A percentile compares a stretch with the other conserved stretches of the same genome.
Conservation (phyloP, 164 flowering plant species). For the Litsea cubeba region DNA sequence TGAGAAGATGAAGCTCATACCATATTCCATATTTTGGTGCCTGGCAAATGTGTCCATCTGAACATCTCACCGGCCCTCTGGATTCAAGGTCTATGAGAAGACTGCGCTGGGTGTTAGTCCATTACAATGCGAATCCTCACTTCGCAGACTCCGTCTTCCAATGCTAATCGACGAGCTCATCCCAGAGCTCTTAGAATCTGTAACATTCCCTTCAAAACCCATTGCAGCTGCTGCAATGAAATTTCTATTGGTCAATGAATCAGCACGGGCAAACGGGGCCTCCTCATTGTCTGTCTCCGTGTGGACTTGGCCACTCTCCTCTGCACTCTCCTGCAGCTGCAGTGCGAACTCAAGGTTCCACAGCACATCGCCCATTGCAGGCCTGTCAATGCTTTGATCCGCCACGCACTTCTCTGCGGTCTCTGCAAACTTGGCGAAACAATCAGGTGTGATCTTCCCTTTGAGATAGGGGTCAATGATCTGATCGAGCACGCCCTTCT, state of each 20-base stretch:
- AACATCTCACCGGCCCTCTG: not conserved
- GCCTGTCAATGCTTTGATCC: slow-evolving; percentile 39
- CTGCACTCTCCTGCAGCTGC: slow-evolving; percentile 39
- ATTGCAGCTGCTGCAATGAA: not conserved
- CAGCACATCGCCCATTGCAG: slow-evolving; percentile 43
- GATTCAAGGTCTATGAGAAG: slow-evolving; percentile 17
- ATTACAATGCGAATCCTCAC: slow-evolving; percentile 57
- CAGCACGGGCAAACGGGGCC: slow-evolving; percentile 9
- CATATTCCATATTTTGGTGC: too few relatives aligned
- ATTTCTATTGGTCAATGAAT: not conserved
- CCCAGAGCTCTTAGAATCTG: slow-evolving; percentile 74
- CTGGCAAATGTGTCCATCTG: too few relatives aligned
- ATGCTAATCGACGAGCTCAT: slow-evolving; percentile 73
- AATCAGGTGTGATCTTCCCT: slow-evolving; percentile 36
- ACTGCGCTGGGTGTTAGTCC: slow-evolving; percentile 55
- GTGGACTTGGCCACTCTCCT: slow-evolving; percentile 17
- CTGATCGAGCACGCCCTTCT: slow-evolving; percentile 37
- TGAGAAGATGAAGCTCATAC: too few relatives aligned
- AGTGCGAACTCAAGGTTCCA: slow-evolving; percentile 47
- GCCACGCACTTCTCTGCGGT: slow-evolving; percentile 35
- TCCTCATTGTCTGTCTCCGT: slow-evolving; percentile 15
- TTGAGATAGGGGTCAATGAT: slow-evolving; percentile 34
- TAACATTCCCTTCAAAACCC: slow-evolving; percentile 5
- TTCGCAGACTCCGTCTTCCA: slow-evolving; percentile 76
- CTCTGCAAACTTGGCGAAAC: slow-evolving; percentile 36